These are phyloP conservation scores for Iberis pinnata DNA, from an alignment of 345 rosid species.

Conservation along the genomic window DNA sequence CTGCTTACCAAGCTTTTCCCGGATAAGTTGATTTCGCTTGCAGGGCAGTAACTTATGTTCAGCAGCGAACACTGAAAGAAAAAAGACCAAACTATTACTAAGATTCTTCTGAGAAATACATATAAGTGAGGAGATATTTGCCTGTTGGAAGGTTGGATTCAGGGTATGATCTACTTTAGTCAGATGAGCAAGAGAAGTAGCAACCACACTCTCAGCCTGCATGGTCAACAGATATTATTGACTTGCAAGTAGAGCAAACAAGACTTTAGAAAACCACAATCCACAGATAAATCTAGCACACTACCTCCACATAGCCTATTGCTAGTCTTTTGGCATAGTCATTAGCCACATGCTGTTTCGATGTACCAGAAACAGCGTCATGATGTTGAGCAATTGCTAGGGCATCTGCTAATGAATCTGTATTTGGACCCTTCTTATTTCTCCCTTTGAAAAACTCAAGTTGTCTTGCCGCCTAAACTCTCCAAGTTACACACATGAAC, in stretches of 20 bases:
- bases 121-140: constrained; percentile 29
- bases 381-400: constrained; percentile 95
- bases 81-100: constrained; percentile 8
- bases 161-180: constrained; percentile 38
- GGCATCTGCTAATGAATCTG: constrained; percentile 83
- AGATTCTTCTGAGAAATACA: not conserved
- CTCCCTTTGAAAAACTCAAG: constrained; percentile 82
- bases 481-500: constrained; percentile 21
- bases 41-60: constrained; percentile 89
- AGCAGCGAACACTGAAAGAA: constrained; percentile 77
- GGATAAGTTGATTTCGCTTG: constrained; percentile 60
- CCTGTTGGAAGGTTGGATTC: constrained; percentile 65
- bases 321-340: constrained; percentile 88
- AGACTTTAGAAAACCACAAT: constrained; percentile 16
- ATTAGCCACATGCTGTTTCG: constrained; percentile 85
- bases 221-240: constrained; percentile 17
- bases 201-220: constrained; percentile 83
- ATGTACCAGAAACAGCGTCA: constrained; percentile 91
- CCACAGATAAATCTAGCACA: not conserved
- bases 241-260: constrained; percentile 4
- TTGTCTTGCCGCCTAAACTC: constrained; percentile 79
- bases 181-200: constrained; percentile 70
- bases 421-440: constrained; percentile 51
- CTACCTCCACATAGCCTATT: constrained; percentile 78
- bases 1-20: constrained; percentile 70